Evolutionary conservation across 352 stramenopile genomes (phyloP), one percentile per base, ranked within the genome.

Genomic region (Pythium phragmiticola): DNA sequence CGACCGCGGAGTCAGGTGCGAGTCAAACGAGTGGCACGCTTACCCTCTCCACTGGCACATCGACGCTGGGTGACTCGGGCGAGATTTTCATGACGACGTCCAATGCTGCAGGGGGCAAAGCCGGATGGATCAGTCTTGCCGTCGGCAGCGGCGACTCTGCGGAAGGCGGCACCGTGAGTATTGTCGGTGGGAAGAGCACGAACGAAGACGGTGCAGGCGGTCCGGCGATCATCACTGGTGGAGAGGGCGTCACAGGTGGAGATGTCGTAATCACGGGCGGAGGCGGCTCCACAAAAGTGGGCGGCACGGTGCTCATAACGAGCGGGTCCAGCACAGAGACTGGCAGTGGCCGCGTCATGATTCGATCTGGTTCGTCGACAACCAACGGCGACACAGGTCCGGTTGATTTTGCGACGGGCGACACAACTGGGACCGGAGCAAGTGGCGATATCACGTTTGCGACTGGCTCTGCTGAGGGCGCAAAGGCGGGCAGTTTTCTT

Each of bases 361-460:
- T 78, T 26, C 30, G 63, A 49, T 74, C 74, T 48, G 70, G 51
- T 19, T 33, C 47, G 45, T 55, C 67, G 8, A 71, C 57, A 7
- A 37, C 46, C 4, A 72, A 74, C 17, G 66, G 60, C 7, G 54
- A 75, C n/a, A 74, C 68, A 8, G 75, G 75, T 13, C 36, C 55
- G 17, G 55, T 86, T n/a, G 28, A 74, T 7, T 70, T 83, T 30
- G 41, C n/a, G 23, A 75, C 68, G 11, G 56, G 68, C 16, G 66
- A 65, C 8, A 60, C 53, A 26, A 54, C 50, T 0, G 73, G 69
- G 3, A 74, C 57, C 13, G 80, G 80, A 12, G 74, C 67, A 28
- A 82, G 69, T 26, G 78, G 78, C 2, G 74, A 72, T 8, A 60
- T 86, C 7, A 57, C 57, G 0, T 66, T 86, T 17, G 67, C 57